Percentiles rank a stretch among this genome's conserved stretches.
Conservation (phyloP, 495 filamentous ascomycete species). For the Aspergillus bridgeri region DNA sequence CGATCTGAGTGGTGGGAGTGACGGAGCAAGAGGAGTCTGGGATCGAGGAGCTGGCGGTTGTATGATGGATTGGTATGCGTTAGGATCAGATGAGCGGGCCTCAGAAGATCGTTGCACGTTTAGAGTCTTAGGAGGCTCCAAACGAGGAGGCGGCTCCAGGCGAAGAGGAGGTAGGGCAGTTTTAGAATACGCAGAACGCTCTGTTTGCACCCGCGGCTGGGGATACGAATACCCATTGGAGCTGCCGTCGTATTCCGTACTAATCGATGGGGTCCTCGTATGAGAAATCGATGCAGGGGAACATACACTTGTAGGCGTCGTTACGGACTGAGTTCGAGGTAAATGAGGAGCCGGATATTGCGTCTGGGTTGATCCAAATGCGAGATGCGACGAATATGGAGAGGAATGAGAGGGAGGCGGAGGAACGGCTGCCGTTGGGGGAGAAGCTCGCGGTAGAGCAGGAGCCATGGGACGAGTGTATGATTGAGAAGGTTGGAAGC, state of each 20-base stretch:
- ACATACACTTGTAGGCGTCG: conserved; percentile 42
- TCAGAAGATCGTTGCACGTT: conserved; percentile 26
- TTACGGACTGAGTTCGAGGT: conserved; percentile 40
- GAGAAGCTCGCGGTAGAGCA: conserved; percentile 26
- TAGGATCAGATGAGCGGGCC: conserved; percentile 25
- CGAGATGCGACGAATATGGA: conserved; percentile 38
- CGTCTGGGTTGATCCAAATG: conserved; percentile 40
- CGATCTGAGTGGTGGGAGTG: conserved; percentile 24
- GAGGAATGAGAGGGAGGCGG: conserved; percentile 20
- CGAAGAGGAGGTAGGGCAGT: conserved; percentile 28
- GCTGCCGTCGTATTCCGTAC: conserved; percentile 36
- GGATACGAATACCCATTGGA: conserved; percentile 32
- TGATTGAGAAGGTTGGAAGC: conserved; percentile 35
- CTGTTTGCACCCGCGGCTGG: conserved; percentile 15
- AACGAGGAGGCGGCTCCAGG: conserved; percentile 5
- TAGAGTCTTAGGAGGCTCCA: conserved; percentile 24
- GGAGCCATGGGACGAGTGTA: conserved; percentile 36
- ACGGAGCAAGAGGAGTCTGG: conserved; percentile 26
- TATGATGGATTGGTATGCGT: conserved; percentile 25
- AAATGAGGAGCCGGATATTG: conserved; percentile 46
- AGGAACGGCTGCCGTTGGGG: conserved; percentile 21
- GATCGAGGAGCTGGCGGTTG: conserved; percentile 21
- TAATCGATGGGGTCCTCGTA: conserved; percentile 33
- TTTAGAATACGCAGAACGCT: conserved; percentile 29
- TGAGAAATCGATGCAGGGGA: conserved; percentile 43